Evolutionary conservation across 805 yeast species (phyloP), one percentile per base, ranked within the genome.

Genomic region (Komagataella ulmi): DNA sequence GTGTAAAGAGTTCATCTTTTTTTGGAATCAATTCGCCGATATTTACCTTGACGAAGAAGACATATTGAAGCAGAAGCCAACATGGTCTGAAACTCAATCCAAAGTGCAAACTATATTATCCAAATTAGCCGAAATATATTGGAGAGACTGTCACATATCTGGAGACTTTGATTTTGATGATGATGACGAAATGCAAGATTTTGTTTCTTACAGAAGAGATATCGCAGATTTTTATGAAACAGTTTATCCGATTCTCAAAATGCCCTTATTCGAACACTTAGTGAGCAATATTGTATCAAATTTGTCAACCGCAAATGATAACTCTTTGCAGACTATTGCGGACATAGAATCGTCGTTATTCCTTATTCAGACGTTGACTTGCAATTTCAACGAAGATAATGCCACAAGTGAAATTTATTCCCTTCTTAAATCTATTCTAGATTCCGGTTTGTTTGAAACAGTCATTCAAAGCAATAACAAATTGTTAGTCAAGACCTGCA

Each of bases 221-320:
- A 83, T 85, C 7, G 76, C 83, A 1, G 98, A 93, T 57, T 71
- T 90, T 44, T 77, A 87, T 56, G 93, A 88, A 51, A 71, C 79
- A 0, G 65, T 83, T 1, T 87, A 83, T 68, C 77, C 88, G 0
- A 69, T 86, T 4, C 70, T 88, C 44, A 87, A 85, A 44, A 51
- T 63, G 0, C 66, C 73, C 1, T 63, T 87, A 44, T 77, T 76
- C 55, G 67, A 69, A 3, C 70, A 65, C 18, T 62, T 86, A 24
- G 57, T 69, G 1, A 57, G 60, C 6, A 69, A 68, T 40, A 63
- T 78, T 1, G 53, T 64, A 21, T 53, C 53, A 49, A 19, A 53
- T 2, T 44, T 51, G 5, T 46, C 52, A 36, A 47, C 24, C n/a
- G 40, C 57, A 14, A 60, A 64, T 4, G 36, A 40, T 1, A 17